Conservation (phyloP, 345 rosid species). For the Excoecaria cochinchinensis region DNA sequence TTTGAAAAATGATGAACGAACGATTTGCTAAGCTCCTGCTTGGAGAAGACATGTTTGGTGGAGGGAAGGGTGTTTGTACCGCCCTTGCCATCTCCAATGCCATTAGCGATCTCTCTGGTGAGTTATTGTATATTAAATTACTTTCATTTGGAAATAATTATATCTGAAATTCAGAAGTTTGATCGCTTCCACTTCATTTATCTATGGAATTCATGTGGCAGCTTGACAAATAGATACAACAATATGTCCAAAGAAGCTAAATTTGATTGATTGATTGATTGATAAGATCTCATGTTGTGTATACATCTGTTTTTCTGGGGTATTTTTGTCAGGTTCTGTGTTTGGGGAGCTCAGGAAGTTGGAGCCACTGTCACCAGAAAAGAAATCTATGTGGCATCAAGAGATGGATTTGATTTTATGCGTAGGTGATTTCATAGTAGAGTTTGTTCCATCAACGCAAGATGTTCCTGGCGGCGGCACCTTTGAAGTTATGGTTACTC, state of each 20-base stretch:
- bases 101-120: slow-evolving; percentile 39
- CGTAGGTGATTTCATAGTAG: slow-evolving; percentile 30
- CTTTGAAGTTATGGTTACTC: slow-evolving; percentile 31
- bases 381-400: slow-evolving; percentile 28
- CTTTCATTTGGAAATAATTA: neutral
- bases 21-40: slow-evolving; percentile 51
- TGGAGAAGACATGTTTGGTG: slow-evolving; percentile 68
- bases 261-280: too few species aligned
- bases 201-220: neutral
- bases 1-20: slow-evolving; percentile 46
- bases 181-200: neutral
- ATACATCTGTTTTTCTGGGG: neutral
- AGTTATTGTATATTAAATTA: neutral
- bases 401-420: slow-evolving; percentile 35
- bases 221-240: neutral
- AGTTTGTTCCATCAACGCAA: slow-evolving; percentile 32
- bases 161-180: neutral
- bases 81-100: slow-evolving; percentile 51
- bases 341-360: slow-evolving; percentile 32
- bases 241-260: neutral
- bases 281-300: neutral
- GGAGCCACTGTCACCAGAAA: slow-evolving; percentile 24
- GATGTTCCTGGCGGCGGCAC: slow-evolving; percentile 26
- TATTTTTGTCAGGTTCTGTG: slow-evolving; percentile 27
- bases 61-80: slow-evolving; percentile 46